phyloP scores from a whole-genome alignment of 345 rosid species.

The thale cress (Arabidopsis thaliana) region TAIR10.1 NC_003071.7:10484001-10484500 shows the following conservation, averaged over 20 bases:
- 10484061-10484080: neutral
- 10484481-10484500: neutral
- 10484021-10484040: neutral
- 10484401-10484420: neutral
- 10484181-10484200: neutral
- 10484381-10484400: conserved; percentile 15
- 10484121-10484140: neutral
- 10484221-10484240: neutral
- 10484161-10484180: conserved; percentile 1
- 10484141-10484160: neutral
- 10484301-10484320: neutral
- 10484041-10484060: neutral
- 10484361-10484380: neutral
- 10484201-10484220: neutral
- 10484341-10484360: neutral
- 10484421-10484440: neutral
- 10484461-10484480: neutral
- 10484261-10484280: neutral
- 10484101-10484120: neutral
- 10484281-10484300: neutral
- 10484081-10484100: conserved; percentile 11
- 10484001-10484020: conserved; percentile 11
- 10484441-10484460: conserved; percentile 23
- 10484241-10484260: neutral
- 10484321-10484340: neutral